Evolutionary conservation across 139 green algal species (phyloP).

Genomic region (Chlorella vulgaris): DNA sequence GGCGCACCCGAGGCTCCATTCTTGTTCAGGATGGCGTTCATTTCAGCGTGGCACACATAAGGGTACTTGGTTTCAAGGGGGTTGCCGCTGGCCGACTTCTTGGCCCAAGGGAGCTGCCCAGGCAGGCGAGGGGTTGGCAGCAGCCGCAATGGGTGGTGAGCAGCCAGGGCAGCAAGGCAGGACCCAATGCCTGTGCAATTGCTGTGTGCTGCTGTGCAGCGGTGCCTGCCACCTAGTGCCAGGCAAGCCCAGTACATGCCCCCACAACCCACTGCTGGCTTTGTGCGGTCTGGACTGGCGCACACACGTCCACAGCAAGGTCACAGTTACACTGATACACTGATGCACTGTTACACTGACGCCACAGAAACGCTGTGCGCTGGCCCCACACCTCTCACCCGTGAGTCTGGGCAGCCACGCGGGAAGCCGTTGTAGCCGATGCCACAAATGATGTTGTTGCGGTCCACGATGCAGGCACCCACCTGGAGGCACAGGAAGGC

Average conservation of each 20-base stretch:
- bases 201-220: too few species aligned
- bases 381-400: too few species aligned
- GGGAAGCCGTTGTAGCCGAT: slow-evolving; percentile 99
- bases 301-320: neutral
- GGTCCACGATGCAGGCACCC: slow-evolving; percentile 85
- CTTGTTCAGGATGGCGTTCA: slow-evolving; percentile 98
- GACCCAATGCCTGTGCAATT: too few species aligned
- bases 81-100: slow-evolving; percentile 59
- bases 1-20: slow-evolving; percentile 74
- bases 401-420: slow-evolving; percentile 84
- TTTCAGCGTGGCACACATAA: slow-evolving; percentile 95
- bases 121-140: neutral
- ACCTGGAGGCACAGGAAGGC: slow-evolving; percentile 62
- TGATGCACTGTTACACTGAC: too few species aligned
- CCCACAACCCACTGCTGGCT: too few species aligned
- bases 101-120: slow-evolving; percentile 91
- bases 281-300: neutral
- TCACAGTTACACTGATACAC: too few species aligned
- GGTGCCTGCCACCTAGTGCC: too few species aligned
- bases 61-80: slow-evolving; percentile 90
- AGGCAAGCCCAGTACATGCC: too few species aligned
- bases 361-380: too few species aligned
- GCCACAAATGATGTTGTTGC: slow-evolving; percentile 92
- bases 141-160: neutral
- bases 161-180: too few species aligned